phyloP scores from a whole-genome alignment of 345 rosid species.

The Theobroma cacao region DNA sequence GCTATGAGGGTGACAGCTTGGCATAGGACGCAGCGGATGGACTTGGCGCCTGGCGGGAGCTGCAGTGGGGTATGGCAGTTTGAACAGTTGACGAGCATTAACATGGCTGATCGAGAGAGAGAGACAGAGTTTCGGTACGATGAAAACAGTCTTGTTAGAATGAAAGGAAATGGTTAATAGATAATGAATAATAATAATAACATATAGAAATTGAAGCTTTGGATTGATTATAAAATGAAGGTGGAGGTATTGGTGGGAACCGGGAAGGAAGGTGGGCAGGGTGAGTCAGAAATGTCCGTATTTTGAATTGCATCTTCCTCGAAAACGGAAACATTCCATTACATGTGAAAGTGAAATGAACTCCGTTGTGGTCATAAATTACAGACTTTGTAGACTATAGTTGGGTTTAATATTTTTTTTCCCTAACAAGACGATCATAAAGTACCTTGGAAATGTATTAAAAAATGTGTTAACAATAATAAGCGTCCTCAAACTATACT shows the following conservation, averaged over 20 bases:
- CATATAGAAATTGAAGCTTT: neutral
- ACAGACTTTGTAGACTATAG: too few relatives aligned
- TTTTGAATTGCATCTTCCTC: too few relatives aligned
- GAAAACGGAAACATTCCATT: too few relatives aligned
- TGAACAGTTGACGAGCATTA: slow-evolving; percentile 66
- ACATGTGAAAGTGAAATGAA: too few relatives aligned
- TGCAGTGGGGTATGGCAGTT: slow-evolving; percentile 63
- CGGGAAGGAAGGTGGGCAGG: neutral
- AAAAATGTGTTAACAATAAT: too few relatives aligned
- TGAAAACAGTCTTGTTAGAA: neutral
- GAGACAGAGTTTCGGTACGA: neutral
- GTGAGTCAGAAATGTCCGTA: too few relatives aligned
- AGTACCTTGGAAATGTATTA: too few relatives aligned
- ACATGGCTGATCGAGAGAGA: slow-evolving; percentile 23
- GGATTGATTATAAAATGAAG: neutral
- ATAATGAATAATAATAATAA: neutral
- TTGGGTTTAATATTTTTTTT: too few relatives aligned
- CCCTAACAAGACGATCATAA: too few relatives aligned
- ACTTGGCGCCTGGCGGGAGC: slow-evolving; percentile 61
- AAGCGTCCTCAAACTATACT: too few relatives aligned
- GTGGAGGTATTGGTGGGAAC: neutral
- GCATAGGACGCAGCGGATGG: slow-evolving; percentile 81
- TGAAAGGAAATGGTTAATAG: neutral
- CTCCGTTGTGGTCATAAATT: too few relatives aligned
- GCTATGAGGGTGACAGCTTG: slow-evolving; percentile 44